Percentiles rank a stretch among this genome's conserved stretches.
phyloP scores from a whole-genome alignment of 257 asterid genomes.

The Ballota nigra region DNA sequence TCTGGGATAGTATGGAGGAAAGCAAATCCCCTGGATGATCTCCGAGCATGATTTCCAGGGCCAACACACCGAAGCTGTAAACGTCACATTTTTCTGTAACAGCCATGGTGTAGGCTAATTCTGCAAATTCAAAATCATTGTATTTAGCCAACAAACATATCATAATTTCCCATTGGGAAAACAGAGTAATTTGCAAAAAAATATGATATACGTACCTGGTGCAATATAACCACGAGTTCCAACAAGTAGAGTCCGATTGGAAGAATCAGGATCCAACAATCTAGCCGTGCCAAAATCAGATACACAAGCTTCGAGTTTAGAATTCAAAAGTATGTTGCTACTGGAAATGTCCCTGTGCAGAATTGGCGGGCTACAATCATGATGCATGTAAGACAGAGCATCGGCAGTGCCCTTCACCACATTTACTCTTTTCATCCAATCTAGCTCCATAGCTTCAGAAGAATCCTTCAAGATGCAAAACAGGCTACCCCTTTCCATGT shows the following conservation, averaged over 20 bases:
- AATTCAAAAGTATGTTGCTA: slow-evolving; percentile 24
- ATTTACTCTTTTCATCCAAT: slow-evolving; percentile 22
- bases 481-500: slow-evolving; percentile 28
- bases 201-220: slow-evolving; percentile 18
- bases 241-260: slow-evolving; percentile 13
- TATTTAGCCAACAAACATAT: too few species aligned
- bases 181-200: too few species aligned
- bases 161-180: too few species aligned
- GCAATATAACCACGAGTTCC: slow-evolving; percentile 35
- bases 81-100: slow-evolving; percentile 35
- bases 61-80: slow-evolving; percentile 33
- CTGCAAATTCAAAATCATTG: slow-evolving; percentile 5
- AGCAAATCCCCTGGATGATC: slow-evolving; percentile 23
- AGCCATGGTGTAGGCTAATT: slow-evolving; percentile 26
- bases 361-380: slow-evolving; percentile 26
- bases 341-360: slow-evolving; percentile 26
- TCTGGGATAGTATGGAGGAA: not conserved
- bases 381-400: slow-evolving; percentile 25
- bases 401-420: slow-evolving; percentile 10
- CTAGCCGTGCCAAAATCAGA: slow-evolving; percentile 29
- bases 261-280: slow-evolving; percentile 25
- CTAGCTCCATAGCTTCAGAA: not conserved
- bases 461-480: not conserved
- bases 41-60: slow-evolving; percentile 28
- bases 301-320: slow-evolving; percentile 18